Conservation (phyloP, 176 grass and related monocot genomes). For the Pontederia crassipes region DNA sequence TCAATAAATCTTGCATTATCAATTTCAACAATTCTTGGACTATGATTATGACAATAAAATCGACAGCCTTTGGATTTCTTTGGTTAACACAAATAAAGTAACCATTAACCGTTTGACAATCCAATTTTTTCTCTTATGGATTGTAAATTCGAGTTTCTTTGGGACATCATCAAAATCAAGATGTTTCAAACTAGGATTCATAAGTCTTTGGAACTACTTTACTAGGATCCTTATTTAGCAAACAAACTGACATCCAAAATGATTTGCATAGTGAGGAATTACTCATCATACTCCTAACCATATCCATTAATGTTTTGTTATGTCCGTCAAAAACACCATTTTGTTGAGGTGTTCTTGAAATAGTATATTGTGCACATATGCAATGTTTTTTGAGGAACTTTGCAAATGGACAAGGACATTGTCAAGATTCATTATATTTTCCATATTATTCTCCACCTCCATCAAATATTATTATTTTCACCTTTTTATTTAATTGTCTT, state of each 20-base stretch:
- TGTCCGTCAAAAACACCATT: constrained; percentile 11
- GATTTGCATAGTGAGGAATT: not conserved
- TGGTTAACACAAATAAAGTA: too few relatives aligned
- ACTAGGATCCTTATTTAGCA: constrained; percentile 20
- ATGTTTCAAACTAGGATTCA: constrained; percentile 19
- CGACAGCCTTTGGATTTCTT: too few relatives aligned
- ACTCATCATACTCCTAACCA: constrained; percentile 12
- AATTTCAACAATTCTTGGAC: too few relatives aligned
- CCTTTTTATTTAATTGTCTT: constrained; percentile 20
- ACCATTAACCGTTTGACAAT: too few relatives aligned
- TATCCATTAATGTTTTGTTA: not conserved
- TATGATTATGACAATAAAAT: too few relatives aligned
- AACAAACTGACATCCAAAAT: too few relatives aligned
- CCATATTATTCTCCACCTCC: constrained; percentile 17
- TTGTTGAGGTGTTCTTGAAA: constrained; percentile 9
- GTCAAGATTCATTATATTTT: too few relatives aligned
- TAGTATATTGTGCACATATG: not conserved
- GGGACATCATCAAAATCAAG: constrained; percentile 12
- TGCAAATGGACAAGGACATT: too few relatives aligned
- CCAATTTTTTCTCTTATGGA: not conserved
- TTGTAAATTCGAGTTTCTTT: constrained; percentile 10
- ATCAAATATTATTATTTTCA: constrained; percentile 23
- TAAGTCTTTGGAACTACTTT: constrained; percentile 11
- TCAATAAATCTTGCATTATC: too few relatives aligned
- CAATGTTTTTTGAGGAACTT: too few relatives aligned